phyloP scores from a whole-genome alignment of 129 eudicot species.

The Escallonia rubra region DNA sequence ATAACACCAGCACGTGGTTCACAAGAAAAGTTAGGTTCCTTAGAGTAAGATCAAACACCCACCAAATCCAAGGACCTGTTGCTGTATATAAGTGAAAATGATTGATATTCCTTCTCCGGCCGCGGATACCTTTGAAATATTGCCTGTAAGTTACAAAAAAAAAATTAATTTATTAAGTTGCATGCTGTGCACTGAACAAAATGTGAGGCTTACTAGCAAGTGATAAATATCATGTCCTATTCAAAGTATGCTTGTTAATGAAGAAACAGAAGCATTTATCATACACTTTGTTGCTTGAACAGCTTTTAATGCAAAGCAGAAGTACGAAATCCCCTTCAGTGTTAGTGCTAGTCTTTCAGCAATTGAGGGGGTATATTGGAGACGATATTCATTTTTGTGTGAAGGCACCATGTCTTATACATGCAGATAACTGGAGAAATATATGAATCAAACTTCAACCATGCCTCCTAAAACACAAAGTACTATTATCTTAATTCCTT shows the following conservation, averaged over 20 bases:
- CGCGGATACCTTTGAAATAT: constrained; percentile 60
- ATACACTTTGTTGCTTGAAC: background rate
- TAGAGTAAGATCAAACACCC: constrained; percentile 7
- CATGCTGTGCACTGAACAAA: background rate
- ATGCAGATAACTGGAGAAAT: background rate
- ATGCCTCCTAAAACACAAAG: too few relatives aligned
- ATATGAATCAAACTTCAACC: too few relatives aligned
- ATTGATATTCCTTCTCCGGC: constrained; percentile 69
- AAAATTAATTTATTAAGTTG: background rate
- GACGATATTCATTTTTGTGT: too few relatives aligned
- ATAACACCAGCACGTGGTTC: too few relatives aligned
- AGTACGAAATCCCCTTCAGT: too few relatives aligned
- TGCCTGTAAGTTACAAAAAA: constrained; percentile 35
- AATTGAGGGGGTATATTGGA: too few relatives aligned
- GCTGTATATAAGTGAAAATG: constrained; percentile 60
- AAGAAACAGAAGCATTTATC: background rate
- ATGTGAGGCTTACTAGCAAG: background rate
- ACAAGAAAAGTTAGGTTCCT: background rate
- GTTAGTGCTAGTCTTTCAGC: too few relatives aligned
- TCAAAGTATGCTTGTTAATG: background rate
- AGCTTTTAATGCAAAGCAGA: background rate
- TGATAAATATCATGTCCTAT: background rate
- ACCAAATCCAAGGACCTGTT: constrained; percentile 67
- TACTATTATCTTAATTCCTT: too few relatives aligned
- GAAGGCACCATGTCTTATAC: background rate